phyloP scores from a whole-genome alignment of 2,329 filamentous ascomycete genomes.

The Epichloe scottii region DNA sequence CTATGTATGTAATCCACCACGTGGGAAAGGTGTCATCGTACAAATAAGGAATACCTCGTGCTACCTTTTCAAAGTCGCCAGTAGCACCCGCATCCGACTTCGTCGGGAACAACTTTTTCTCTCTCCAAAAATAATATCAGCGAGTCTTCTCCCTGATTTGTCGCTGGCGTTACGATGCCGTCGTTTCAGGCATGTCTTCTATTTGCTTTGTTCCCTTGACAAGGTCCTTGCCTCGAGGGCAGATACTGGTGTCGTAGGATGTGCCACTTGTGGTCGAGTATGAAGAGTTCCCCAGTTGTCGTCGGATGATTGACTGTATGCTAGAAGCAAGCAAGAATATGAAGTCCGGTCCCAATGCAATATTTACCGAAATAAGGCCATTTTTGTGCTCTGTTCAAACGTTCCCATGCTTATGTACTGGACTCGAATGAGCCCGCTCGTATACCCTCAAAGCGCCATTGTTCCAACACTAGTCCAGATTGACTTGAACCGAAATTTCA shows the following conservation, averaged over 20 bases:
- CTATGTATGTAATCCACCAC: background rate
- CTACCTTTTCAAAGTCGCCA: background rate
- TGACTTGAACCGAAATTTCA: constrained; percentile 13
- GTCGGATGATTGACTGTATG: constrained; percentile 17
- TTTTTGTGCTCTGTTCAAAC: constrained; percentile 14
- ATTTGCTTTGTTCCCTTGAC: background rate
- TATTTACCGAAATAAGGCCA: constrained; percentile 31
- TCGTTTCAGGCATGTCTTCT: background rate
- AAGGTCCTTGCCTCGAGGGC: background rate
- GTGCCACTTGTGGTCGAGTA: background rate
- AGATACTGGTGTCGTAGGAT: background rate
- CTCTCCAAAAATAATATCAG: background rate
- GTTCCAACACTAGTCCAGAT: constrained; percentile 20
- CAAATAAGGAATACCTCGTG: constrained; percentile 2
- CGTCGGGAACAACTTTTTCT: background rate
- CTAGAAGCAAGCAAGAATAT: constrained; percentile 16
- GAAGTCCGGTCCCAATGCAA: constrained; percentile 31
- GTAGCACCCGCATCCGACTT: background rate
- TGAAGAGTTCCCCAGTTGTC: constrained; percentile 2
- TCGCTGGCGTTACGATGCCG: background rate
- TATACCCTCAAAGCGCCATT: constrained; percentile 16
- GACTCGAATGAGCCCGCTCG: constrained; percentile 15
- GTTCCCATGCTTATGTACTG: constrained; percentile 24
- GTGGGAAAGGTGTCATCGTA: background rate
- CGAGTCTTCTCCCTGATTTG: background rate